Evolutionary conservation across 768 basidiomycete species (phyloP).

Genomic region (Tulasnella sp.): DNA sequence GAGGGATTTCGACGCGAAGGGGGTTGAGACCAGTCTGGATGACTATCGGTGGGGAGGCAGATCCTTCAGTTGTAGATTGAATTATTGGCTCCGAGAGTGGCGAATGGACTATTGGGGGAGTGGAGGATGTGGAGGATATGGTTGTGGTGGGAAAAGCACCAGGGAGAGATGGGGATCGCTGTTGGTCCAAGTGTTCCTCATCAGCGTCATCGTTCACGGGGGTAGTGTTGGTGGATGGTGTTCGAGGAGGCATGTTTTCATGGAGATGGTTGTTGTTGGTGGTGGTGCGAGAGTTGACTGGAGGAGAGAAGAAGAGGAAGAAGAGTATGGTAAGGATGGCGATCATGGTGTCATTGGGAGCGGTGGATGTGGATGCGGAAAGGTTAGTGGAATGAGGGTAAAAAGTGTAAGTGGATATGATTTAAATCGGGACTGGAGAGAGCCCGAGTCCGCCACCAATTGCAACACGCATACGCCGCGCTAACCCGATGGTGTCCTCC

Average conservation of each 20-base stretch:
- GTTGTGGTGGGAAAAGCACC: constrained; percentile 4
- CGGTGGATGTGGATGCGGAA: neutral
- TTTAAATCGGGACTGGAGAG: too few species aligned
- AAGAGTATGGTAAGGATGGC: neutral
- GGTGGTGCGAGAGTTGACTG: neutral
- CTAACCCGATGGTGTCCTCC: too few species aligned
- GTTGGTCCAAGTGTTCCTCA: neutral
- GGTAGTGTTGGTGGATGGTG: neutral
- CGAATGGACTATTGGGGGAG: neutral
- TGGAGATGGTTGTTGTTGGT: neutral
- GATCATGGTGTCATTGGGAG: neutral
- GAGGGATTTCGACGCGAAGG: constrained; percentile 12
- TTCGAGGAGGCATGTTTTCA: neutral
- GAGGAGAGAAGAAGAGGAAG: constrained; percentile 3
- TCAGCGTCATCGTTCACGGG: neutral
- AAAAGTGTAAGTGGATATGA: neutral
- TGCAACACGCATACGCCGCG: too few species aligned
- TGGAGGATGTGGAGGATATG: neutral
- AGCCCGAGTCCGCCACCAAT: too few species aligned
- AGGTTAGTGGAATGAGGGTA: neutral
- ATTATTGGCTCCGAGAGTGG: neutral
- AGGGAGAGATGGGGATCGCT: neutral
- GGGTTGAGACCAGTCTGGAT: neutral
- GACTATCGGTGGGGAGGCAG: neutral
- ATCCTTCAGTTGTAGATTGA: neutral